Evolutionary conservation across 73 alveolate genomes (phyloP), one percentile per base, ranked within the genome.

Genomic region (Paramecium sexaurelia): DNA sequence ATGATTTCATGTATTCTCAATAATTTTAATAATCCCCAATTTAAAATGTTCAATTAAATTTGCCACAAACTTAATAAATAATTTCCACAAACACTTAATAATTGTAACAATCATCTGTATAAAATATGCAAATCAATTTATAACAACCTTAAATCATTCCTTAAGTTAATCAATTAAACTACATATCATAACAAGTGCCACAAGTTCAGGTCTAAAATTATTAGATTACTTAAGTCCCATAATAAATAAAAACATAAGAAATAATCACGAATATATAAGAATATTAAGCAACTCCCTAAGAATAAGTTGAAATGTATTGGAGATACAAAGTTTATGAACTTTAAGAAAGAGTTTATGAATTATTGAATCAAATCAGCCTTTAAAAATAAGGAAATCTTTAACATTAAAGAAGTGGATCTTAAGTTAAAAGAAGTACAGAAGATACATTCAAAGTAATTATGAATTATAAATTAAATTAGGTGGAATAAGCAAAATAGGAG

Each of bases 261-360:
- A 51, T 29, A 3, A 2, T 20, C 5, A 51, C 66, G 3, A 51
- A 24, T 11, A 19, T 51, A 3, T 0, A 51, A n/a, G 27, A 61
- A 61, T 29, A 61, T 26, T 22, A 61, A 61, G 0, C 6, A 17
- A 61, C 83, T 0, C 22, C 75, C 13, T 13, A 61, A 13, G 83
- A 61, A 10, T 26, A 61, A 11, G 47, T 61, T 61, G 83, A 61
- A 61, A 29, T 61, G 43, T 61, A 10, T 61, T 61, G 83, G 83
- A 61, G 83, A 26, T 29, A 61, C 7, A 61, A 61, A 26, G 19
- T 61, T 29, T 61, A 61, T 61, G 83, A 61, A 24, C 43, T 61
- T 29, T 61, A 61, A 19, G 83, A 61, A 29, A 61, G 83, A 61
- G 83, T 29, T 10, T 61, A 61, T 61, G 83, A 61, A 24, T 32